Base-by-base conservation (phyloP, 73 alveolate species). In the Stentor coeruleus region DNA sequence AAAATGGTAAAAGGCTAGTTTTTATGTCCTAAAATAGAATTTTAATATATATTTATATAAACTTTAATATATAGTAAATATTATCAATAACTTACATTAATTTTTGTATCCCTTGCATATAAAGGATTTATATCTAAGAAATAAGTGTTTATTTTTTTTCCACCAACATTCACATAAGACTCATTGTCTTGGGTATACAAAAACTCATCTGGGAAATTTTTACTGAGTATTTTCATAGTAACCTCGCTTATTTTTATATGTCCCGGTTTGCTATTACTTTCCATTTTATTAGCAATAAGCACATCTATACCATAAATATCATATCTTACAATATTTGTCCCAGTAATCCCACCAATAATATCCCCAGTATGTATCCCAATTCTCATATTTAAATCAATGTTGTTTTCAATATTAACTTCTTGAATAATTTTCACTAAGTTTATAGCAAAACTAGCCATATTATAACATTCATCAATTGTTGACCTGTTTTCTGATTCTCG, bases 1-100 rank as follows among this genome's bases (percentile, higher is more conserved):
- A 66, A 66, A 40, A 66, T 31, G 37, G 39, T 66, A 28, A 66
- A 66, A 66, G 79, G 40, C 14, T 66, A 66, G 79, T n/a, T n/a
- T n/a, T n/a, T n/a, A n/a, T n/a, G n/a, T n/a, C n/a, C n/a, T n/a
- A n/a, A n/a, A n/a, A n/a, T n/a, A n/a, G n/a, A n/a, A n/a, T n/a
- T n/a, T n/a, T n/a, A n/a, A n/a, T n/a, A n/a, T n/a, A n/a, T n/a
- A n/a, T n/a, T n/a, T n/a, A n/a, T n/a, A n/a, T n/a, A n/a, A n/a
- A n/a, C n/a, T n/a, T n/a, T n/a, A n/a, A n/a, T n/a, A n/a, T n/a
- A n/a, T n/a, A n/a, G n/a, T n/a, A n/a, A n/a, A n/a, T n/a, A n/a
- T n/a, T n/a, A n/a, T n/a, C n/a, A n/a, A n/a, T n/a, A n/a, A n/a
- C n/a, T n/a, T n/a, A n/a, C n/a, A n/a, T n/a, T n/a, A n/a, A n/a